Evolutionary conservation across 2,329 filamentous ascomycete species (phyloP).

Genomic region (Lasiodiplodia hormozganensis): DNA sequence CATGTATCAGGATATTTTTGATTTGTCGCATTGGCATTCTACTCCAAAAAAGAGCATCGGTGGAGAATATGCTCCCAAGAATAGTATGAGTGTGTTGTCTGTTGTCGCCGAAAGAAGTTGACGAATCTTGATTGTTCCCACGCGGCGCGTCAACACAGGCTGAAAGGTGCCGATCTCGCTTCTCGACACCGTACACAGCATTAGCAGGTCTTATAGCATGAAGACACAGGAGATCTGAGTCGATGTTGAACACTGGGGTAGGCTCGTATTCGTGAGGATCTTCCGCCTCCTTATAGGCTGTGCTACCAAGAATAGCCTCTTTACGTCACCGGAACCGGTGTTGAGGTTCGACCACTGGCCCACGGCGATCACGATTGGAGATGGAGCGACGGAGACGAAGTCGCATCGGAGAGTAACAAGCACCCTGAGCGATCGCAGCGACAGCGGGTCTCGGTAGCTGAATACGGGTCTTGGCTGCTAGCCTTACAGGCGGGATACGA

Average conservation of each 20-base stretch:
- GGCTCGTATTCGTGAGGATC: conserved; percentile 10
- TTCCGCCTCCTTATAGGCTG: conserved; percentile 19
- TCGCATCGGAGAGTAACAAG: conserved; percentile 6
- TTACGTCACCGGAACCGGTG: conserved; percentile 10
- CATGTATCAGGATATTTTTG: neutral
- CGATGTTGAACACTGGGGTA: neutral
- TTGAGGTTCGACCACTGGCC: conserved; percentile 14
- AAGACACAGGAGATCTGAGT: conserved; percentile 6
- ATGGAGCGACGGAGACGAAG: neutral
- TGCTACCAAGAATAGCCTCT: conserved; percentile 13
- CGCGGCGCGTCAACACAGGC: neutral
- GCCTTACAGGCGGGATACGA: conserved; percentile 13
- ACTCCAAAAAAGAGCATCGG: neutral
- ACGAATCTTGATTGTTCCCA: neutral
- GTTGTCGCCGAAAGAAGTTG: neutral
- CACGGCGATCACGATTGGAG: neutral
- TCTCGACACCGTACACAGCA: conserved; percentile 16
- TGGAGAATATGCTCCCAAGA: neutral
- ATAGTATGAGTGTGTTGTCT: neutral
- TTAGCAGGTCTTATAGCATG: conserved; percentile 17
- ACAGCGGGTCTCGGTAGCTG: conserved; percentile 15
- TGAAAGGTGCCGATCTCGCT: conserved; percentile 3
- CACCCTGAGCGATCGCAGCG: neutral
- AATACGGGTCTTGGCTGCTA: conserved; percentile 21
- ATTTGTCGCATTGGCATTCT: neutral